Base-by-base conservation (phyloP, 768 basidiomycete genomes). In the Psilocybe sp. region DNA sequence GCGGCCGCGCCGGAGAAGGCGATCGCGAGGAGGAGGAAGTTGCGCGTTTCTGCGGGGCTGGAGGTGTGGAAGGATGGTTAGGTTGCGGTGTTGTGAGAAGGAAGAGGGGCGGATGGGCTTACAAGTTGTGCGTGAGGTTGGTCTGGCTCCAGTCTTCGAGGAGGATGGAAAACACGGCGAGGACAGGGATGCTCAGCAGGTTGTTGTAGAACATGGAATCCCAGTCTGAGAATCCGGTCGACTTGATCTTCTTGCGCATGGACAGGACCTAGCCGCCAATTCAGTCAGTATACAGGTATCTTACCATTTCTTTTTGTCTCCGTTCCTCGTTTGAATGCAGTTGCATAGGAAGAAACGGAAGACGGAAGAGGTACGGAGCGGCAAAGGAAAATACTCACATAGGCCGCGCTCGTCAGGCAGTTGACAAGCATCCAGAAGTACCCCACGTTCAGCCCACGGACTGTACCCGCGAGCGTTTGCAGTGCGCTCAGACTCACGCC, bases 161-260 rank as follows among this genome's bases (percentile, higher is more conserved):
- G 42, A 92, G 56, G 56, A 98, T 56, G 8, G 95, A 97, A 62
- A 87, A 92, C 44, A 92, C 60, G 47, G 79, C 76, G 39, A 99
- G 74, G 35, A 98, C 84, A 4, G 97, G 97, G 59, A 98, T 95
- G 15, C 92, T 96, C 45, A 98, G 73, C 40, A 98, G 65, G 67
- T 98, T 99, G 74, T 96, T 97, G 76, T 98, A 98, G 72, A 92
- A 96, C 94, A 98, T 98, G 11, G 94, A 87, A 63, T 98, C 96
- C 95, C 94, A 97, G 62, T 99, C 96, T 43, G 93, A 79, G 73
- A 98, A 98, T 15, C 92, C 92, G 13, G 93, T 98, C 37, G 76
- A 67, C 73, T 98, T 98, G 76, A 99, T 98, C 49, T 87, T 81
- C 67, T 96, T 98, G 50, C 97, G 83, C 97, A 98, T 98, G 36